These are phyloP conservation scores for Neurospora sp. DNA, from an alignment of 2,329 filamentous ascomycete genomes.

Conservation along the genomic window DNA sequence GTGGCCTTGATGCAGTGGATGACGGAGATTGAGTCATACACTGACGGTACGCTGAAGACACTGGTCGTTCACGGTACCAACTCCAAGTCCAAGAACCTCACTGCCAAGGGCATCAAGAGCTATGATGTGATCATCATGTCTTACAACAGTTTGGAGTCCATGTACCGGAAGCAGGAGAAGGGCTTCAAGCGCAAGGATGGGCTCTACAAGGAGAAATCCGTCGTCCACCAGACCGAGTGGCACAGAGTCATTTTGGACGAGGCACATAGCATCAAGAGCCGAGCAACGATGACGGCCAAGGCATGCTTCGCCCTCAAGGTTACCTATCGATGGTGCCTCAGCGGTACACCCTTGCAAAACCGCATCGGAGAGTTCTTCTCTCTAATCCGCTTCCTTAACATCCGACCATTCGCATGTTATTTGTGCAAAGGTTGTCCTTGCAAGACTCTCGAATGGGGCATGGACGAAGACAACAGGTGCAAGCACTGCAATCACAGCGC, in stretches of 20 bases:
- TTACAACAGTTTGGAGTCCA: constrained; percentile 83
- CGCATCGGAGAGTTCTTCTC: constrained; percentile 97
- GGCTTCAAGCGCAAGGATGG: constrained; percentile 76
- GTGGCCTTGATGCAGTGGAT: constrained; percentile 96
- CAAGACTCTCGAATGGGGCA: constrained; percentile 72
- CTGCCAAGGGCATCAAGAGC: constrained; percentile 62
- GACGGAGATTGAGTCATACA: constrained; percentile 69
- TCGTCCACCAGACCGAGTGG: constrained; percentile 78
- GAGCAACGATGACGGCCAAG: constrained; percentile 84
- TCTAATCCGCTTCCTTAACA: constrained; percentile 79
- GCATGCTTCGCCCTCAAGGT: constrained; percentile 88
- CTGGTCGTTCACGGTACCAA: constrained; percentile 87
- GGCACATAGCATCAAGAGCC: constrained; percentile 73
- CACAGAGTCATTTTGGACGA: constrained; percentile 92
- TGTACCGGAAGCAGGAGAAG: constrained; percentile 86
- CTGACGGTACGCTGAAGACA: constrained; percentile 80
- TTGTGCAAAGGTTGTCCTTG: constrained; percentile 85
- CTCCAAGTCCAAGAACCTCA: constrained; percentile 68
- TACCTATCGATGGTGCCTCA: constrained; percentile 89
- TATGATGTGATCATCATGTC: constrained; percentile 97
- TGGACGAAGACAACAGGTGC: constrained; percentile 64
- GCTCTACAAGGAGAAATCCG: constrained; percentile 67
- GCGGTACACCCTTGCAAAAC: constrained; percentile 91
- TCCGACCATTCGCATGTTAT: constrained; percentile 84
- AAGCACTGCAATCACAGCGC: constrained; percentile 49